Base-by-base conservation (phyloP, 2,329 filamentous ascomycete species). In the Neofusicoccum umdonicola region DNA sequence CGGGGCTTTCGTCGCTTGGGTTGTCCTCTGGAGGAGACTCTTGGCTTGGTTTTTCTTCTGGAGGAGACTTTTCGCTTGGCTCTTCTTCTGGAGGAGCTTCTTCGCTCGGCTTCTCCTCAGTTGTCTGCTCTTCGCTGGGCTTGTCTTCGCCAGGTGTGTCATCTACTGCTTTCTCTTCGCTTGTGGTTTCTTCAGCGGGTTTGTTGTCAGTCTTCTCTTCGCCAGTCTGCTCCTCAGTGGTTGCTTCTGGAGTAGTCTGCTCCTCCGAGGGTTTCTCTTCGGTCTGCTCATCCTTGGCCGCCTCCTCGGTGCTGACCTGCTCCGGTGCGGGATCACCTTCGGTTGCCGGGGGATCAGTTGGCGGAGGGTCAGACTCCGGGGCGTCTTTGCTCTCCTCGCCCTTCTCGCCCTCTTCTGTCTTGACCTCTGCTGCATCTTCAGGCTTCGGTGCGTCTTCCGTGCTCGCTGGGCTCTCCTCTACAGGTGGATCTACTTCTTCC, bases 381-480 rank as follows among this genome's bases (percentile, higher is more conserved):
- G 48, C 13, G 15, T 54, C 50, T 1, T 8, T 60, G n/a, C 27
- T 27, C 15, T 56, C 39, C 13, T 44, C 37, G 1, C 12, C n/a
- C 12, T 31, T 27, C 9, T 47, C 47, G 11, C 8, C 27, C 15
- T 45, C 15, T 13, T 54, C 27, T 7, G 37, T 4, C 12, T 42
- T 12, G 8, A 7, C 48, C 11, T 52, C 41, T 63, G 8, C 31
- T 11, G 39, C 22, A 12, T 39, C 61, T 4, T 63, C 39, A 4
- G 34, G 39, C 34, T 27, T 37, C 17, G 48, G 39, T 6, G 48
- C 6, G 17, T 63, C 61, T 27, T 63, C 42, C 11, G 44, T 22
- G 65, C n/a, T 42, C 50, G 22, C 15, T 56, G 57, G 19, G 66
- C 62, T 12, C 56, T 67, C 17, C n/a, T 70, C 67, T 45, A 65